Evolutionary conservation across 495 filamentous ascomycete species (phyloP).

Genomic region (Aspergillus hancockii): DNA sequence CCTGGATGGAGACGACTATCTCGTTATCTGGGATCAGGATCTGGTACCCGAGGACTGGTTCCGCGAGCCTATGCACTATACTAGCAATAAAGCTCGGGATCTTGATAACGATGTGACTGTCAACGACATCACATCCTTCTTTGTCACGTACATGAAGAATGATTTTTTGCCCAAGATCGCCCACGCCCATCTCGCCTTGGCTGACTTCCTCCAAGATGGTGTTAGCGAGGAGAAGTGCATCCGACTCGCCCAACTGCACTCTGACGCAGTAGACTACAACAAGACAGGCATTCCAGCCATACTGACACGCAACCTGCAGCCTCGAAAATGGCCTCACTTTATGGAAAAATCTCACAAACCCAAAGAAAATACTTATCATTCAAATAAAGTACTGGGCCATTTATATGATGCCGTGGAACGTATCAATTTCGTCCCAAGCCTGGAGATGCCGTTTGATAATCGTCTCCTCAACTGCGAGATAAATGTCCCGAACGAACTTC

Average conservation of each 20-base stretch:
- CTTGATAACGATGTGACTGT: constrained; percentile 61
- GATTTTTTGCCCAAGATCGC: constrained; percentile 80
- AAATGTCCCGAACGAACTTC: constrained; percentile 47
- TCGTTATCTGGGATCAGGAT: constrained; percentile 87
- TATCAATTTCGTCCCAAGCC: constrained; percentile 70
- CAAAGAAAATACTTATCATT: constrained; percentile 60
- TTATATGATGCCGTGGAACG: constrained; percentile 74
- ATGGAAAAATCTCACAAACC: constrained; percentile 70
- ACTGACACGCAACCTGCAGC: constrained; percentile 61
- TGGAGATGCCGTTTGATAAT: constrained; percentile 70
- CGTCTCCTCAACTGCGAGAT: constrained; percentile 69
- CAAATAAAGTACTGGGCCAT: constrained; percentile 72
- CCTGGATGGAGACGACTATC: constrained; percentile 92
- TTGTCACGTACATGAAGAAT: constrained; percentile 92
- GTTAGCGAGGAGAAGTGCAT: constrained; percentile 72
- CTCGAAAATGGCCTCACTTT: constrained; percentile 78
- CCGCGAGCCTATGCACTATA: constrained; percentile 72
- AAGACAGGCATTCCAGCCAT: constrained; percentile 81
- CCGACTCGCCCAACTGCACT: constrained; percentile 78
- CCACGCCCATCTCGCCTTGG: constrained; percentile 76
- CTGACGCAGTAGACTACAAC: constrained; percentile 87
- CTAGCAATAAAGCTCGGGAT: constrained; percentile 48
- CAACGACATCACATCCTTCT: constrained; percentile 76
- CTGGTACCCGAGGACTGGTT: constrained; percentile 73
- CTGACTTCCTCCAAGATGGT: constrained; percentile 63